Base-by-base conservation (phyloP, 805 yeast species). In the Huiozyma sinensis region DNA sequence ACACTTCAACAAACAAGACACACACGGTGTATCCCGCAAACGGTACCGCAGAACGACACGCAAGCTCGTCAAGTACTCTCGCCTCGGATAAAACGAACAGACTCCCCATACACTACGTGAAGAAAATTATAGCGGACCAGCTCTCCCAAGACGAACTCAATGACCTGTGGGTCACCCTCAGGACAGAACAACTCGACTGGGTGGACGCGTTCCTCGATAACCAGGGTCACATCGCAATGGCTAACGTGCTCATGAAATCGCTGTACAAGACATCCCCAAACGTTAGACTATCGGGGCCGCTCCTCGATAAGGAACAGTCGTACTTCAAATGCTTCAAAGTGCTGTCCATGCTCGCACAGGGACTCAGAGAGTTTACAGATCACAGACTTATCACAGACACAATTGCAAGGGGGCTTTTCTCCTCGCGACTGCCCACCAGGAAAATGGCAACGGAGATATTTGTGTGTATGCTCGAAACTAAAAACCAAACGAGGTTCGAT, bases 121-220 rank as follows among this genome's bases (percentile, higher is more conserved):
- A 83, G 42, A 73, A 74, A 47, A 71, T 92, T 50, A 72, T 89
- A 56, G 79, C 83, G 33, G 82, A 83, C 53, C 64, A 76, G 31
- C 78, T 89, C 43, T 69, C 83, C 1, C 66, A 77, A 4, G 77
- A 76, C 42, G 86, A 89, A 59, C 68, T 90, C 50, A 85, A 83
- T 35, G 84, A 84, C 52, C 71, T 92, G 42, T 86, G 92, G 83
- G 95, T 92, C 6, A 86, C 95, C 39, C 69, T 90, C 37, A 77
- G 97, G 50, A 87, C 97, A 0, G 97, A 90, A 58, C 88, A 89
- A 27, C 68, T 79, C 24, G 74, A 69, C 33, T 90, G 97, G 97
- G 92, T 86, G 0, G 71, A 76, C 40, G 71, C 69, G 24, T 92
- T 92, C 54, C 70, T 87, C n/a, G 77, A 72, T 42, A 72, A 76